Evolutionary conservation across 108 stramenopile genomes (phyloP).

Genomic region (Cyclotella kingstonii): DNA sequence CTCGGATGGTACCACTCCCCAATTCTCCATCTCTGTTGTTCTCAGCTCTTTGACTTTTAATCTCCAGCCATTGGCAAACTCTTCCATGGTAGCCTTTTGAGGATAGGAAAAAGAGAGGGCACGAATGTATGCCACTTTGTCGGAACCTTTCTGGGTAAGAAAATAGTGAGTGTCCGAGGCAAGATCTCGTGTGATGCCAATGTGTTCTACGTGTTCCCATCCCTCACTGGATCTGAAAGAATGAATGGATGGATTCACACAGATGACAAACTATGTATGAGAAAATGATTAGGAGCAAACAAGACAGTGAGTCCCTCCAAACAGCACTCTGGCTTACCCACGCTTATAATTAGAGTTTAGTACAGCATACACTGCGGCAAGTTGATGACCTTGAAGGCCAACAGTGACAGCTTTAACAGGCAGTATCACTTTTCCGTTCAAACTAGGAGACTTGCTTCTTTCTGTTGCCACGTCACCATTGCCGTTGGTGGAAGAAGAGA

Average conservation of each 20-base stretch:
- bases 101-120: constrained; percentile 73
- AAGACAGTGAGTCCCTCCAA: background rate
- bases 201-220: constrained; percentile 64
- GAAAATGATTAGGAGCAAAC: background rate
- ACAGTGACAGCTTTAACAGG: constrained; percentile 56
- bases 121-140: constrained; percentile 59
- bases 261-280: background rate
- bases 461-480: constrained; percentile 5
- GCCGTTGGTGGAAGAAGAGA: constrained; percentile 3
- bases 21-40: constrained; percentile 27
- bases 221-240: constrained; percentile 41
- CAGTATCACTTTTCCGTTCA: constrained; percentile 77
- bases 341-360: constrained; percentile 60
- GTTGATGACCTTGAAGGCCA: constrained; percentile 56
- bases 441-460: constrained; percentile 43
- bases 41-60: constrained; percentile 48
- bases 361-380: constrained; percentile 79
- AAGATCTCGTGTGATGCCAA: constrained; percentile 71
- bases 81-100: constrained; percentile 74
- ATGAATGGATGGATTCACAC: background rate
- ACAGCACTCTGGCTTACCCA: constrained; percentile 20
- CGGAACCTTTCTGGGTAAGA: constrained; percentile 29
- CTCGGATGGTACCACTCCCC: constrained; percentile 22
- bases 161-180: constrained; percentile 27
- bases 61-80: constrained; percentile 69